Conservation (phyloP, 345 rosid species). For the Cardamine chenopodiifolia region DNA sequence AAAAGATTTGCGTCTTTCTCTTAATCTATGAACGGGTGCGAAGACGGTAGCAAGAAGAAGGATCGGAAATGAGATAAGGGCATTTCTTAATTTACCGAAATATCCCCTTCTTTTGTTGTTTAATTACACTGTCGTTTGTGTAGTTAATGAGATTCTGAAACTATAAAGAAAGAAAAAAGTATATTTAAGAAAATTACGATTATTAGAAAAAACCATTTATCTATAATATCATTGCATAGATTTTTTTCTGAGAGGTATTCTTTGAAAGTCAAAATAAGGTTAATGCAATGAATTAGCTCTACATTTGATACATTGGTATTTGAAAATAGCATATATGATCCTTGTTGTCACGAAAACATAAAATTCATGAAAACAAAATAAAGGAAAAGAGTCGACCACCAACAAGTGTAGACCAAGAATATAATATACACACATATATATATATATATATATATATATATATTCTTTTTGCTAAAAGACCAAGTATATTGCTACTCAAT, state of each 20-base stretch:
- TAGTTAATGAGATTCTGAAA: not conserved
- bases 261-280: not conserved
- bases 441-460: no score
- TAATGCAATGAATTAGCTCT: not conserved
- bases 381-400: no score
- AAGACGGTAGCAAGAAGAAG: constrained; percentile 22
- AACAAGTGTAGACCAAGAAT: no score
- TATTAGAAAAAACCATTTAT: no score
- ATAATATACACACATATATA: no score
- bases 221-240: not conserved
- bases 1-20: constrained; percentile 30
- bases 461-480: no score
- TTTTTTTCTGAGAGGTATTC: not conserved
- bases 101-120: not conserved
- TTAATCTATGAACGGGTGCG: constrained; percentile 28
- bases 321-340: not conserved
- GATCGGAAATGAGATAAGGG: constrained; percentile 36
- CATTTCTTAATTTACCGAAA: not conserved
- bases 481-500: not conserved
- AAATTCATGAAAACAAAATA: no score
- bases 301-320: not conserved
- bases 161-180: not conserved
- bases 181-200: no score
- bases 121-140: not conserved
- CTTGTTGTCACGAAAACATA: not conserved